Evolutionary conservation across 345 rosid species (phyloP).

Genomic region (Atalantia buxifolia): DNA sequence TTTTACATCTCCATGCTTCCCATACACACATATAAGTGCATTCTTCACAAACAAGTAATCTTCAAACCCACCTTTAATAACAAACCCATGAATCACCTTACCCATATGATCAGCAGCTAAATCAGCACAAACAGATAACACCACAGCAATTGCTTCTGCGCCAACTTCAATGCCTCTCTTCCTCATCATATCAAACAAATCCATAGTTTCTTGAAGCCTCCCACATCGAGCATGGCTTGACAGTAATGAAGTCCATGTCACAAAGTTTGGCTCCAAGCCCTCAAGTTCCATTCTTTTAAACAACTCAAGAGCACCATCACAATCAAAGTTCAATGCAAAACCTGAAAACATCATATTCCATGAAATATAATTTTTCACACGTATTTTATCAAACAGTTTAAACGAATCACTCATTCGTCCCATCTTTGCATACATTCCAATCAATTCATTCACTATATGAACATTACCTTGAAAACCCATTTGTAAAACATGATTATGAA

Average conservation of each 20-base stretch:
- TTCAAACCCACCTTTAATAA: conserved; percentile 56
- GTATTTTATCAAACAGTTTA: conserved; percentile 59
- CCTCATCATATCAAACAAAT: conserved; percentile 51
- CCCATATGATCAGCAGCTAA: conserved; percentile 28
- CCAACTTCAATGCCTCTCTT: conserved; percentile 27
- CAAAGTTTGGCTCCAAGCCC: conserved; percentile 56
- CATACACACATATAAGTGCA: conserved; percentile 52
- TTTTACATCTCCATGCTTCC: conserved; percentile 46
- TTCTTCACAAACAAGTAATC: conserved; percentile 49
- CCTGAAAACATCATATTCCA: conserved; percentile 74
- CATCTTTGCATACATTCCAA: conserved; percentile 45
- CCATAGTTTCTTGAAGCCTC: conserved; percentile 33
- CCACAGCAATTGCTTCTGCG: conserved; percentile 56
- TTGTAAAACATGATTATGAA: conserved; percentile 52
- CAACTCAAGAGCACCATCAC: conserved; percentile 44
- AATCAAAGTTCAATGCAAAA: conserved; percentile 41
- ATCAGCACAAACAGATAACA: conserved; percentile 56
- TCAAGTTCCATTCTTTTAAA: conserved; percentile 55
- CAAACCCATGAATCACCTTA: conserved; percentile 49
- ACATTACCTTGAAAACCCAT: conserved; percentile 38
- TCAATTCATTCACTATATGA: conserved; percentile 63
- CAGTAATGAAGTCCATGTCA: conserved; percentile 68
- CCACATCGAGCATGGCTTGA: conserved; percentile 62
- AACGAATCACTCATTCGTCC: conserved; percentile 41
- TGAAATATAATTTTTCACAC: conserved; percentile 44